Evolutionary conservation across 148 eudicot genomes (phyloP).

Genomic region (Silene conica): DNA sequence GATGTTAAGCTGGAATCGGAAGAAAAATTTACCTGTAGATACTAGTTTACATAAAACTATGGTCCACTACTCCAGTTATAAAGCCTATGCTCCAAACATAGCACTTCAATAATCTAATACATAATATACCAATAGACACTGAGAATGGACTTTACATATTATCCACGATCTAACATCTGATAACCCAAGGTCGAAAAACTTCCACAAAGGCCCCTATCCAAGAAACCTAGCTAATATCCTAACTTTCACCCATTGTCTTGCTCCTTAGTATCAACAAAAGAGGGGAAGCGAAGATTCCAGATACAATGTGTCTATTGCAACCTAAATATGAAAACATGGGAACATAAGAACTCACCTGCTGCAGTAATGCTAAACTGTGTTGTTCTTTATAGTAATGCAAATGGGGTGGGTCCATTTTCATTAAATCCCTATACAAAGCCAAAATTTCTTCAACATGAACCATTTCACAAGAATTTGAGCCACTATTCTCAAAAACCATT

Average conservation of each 20-base stretch:
- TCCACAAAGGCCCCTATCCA: not conserved
- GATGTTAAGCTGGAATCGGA: not conserved
- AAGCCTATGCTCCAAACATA: not conserved
- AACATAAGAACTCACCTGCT: constrained; percentile 42
- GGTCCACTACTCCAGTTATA: not conserved
- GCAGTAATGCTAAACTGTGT: constrained; percentile 55
- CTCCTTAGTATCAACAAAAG: not conserved
- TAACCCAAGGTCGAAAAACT: not conserved
- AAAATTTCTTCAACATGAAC: constrained; percentile 52
- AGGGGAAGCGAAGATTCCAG: not conserved
- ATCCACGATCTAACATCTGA: not conserved
- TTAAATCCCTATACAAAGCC: constrained; percentile 59
- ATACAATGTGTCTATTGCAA: not conserved
- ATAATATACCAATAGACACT: too few relatives aligned
- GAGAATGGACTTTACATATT: not conserved
- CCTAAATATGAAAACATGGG: not conserved
- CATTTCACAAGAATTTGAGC: constrained; percentile 24
- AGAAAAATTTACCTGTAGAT: not conserved
- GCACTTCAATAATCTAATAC: not conserved
- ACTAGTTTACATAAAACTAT: not conserved
- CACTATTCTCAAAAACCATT: constrained; percentile 26
- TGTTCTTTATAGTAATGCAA: constrained; percentile 67
- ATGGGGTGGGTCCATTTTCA: constrained; percentile 63
- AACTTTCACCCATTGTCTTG: not conserved
- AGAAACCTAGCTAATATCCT: too few relatives aligned